Conservation (phyloP, 1,284 basidiomycete species). For the Earliella scabrosa region DNA sequence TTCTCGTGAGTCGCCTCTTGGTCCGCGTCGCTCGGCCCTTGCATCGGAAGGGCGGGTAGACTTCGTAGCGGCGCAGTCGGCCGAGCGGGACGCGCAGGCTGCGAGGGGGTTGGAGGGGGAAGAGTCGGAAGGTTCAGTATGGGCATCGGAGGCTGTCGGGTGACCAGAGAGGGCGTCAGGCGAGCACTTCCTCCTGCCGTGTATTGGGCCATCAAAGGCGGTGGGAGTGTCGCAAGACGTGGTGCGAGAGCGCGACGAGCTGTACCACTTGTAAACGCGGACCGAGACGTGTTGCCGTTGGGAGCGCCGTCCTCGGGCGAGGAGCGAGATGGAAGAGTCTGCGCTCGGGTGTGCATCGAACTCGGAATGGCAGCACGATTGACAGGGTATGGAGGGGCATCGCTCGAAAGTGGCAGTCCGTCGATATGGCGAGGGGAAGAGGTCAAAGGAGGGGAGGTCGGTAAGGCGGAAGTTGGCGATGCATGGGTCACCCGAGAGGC, state of each 20-base stretch:
- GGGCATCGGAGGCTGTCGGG: conserved; percentile 53
- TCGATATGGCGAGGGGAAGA: conserved; percentile 57
- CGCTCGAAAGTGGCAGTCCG: conserved; percentile 1
- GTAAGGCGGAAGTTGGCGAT: conserved; percentile 70
- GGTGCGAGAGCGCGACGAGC: conserved; percentile 30
- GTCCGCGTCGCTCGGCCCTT: conserved; percentile 42
- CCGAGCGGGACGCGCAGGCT: conserved; percentile 27
- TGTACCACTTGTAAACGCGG: conserved; percentile 4
- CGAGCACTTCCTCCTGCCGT: conserved; percentile 42
- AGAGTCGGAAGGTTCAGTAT: conserved; percentile 54
- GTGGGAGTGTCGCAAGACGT: conserved; percentile 37
- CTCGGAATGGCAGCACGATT: background rate
- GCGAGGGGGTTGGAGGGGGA: conserved; percentile 32
- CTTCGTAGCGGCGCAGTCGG: conserved; percentile 41
- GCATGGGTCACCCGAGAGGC: conserved; percentile 59
- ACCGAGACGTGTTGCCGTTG: background rate
- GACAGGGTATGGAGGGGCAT: background rate
- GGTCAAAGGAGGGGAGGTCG: no score
- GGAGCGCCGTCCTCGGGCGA: background rate
- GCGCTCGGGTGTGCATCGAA: background rate
- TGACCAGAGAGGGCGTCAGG: conserved; percentile 53
- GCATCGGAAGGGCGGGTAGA: conserved; percentile 54
- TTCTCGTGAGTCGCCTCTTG: conserved; percentile 43
- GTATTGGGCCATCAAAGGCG: conserved; percentile 37
- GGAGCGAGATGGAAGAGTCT: conserved; percentile 1